phyloP scores from a whole-genome alignment of 176 grass and related monocot species.

The Rhynchospora breviuscula region DNA sequence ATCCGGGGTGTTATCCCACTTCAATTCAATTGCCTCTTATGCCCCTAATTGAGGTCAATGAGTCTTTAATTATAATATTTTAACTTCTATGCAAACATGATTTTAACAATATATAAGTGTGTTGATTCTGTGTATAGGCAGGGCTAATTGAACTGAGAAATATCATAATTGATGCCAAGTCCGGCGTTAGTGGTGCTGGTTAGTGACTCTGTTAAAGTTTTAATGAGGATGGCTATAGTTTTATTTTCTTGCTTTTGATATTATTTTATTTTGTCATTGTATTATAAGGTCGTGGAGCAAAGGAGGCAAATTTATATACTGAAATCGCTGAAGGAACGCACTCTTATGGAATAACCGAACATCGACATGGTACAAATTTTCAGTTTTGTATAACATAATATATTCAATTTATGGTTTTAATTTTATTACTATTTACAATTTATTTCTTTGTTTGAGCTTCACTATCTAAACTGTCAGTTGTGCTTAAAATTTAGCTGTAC shows the following conservation, averaged over 20 bases:
- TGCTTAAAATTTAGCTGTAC: neutral
- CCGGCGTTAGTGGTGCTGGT: conserved; percentile 95
- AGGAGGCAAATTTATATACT: conserved; percentile 97
- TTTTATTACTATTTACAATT: conserved; percentile 15
- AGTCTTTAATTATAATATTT: neutral
- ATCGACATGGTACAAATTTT: conserved; percentile 72
- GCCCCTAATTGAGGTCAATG: conserved; percentile 70
- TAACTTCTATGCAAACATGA: conserved; percentile 12
- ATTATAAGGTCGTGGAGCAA: conserved; percentile 79
- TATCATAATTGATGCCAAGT: conserved; percentile 99
- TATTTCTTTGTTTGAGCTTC: neutral
- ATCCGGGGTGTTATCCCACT: conserved; percentile 96
- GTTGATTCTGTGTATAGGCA: conserved; percentile 39
- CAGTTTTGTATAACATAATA: conserved; percentile 13
- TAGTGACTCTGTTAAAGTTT: neutral
- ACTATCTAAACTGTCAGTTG: neutral
- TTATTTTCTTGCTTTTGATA: neutral
- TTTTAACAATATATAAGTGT: conserved; percentile 30
- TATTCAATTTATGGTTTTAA: conserved; percentile 24
- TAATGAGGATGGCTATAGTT: neutral
- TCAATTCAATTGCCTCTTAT: conserved; percentile 94
- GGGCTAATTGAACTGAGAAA: conserved; percentile 69
- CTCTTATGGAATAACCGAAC: conserved; percentile 85
- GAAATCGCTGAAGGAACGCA: conserved; percentile 95
- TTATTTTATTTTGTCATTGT: conserved; percentile 9